These are phyloP conservation scores for Rhizophagus clarus DNA, from an alignment of 192 early-diverging fungal species.

Conservation along the genomic window DNA sequence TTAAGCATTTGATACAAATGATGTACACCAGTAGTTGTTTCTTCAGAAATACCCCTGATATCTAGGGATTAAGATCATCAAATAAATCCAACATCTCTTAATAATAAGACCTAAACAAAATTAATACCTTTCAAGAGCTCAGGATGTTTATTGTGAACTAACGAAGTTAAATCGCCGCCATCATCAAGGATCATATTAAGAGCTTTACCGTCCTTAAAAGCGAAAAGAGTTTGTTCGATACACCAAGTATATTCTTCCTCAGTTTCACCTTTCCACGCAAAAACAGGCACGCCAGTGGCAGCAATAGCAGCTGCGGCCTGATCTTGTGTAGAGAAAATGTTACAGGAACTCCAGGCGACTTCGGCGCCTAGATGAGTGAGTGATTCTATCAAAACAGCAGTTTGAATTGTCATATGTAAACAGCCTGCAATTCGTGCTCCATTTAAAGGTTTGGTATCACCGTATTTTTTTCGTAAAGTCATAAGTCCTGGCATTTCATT, in stretches of 20 bases:
- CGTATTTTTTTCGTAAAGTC: constrained; percentile 91
- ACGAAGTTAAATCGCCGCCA: constrained; percentile 95
- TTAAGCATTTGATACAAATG: constrained; percentile 99
- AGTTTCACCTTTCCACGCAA: constrained; percentile 99
- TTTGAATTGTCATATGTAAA: constrained; percentile 99
- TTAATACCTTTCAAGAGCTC: constrained; percentile 65
- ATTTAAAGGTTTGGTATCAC: constrained; percentile 82
- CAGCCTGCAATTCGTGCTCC: constrained; percentile 97
- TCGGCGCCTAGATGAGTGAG: constrained; percentile 93
- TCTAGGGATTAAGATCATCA: constrained; percentile 21
- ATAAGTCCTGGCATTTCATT: constrained; percentile 99
- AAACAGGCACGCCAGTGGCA: constrained; percentile 94
- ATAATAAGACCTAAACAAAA: neutral
- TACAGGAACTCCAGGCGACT: constrained; percentile 72
- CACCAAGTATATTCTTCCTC: constrained; percentile 99
- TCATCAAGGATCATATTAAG: constrained; percentile 99
- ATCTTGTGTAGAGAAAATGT: constrained; percentile 97
- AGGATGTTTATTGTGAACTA: constrained; percentile 97
- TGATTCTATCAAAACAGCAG: constrained; percentile 97
- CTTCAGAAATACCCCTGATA: constrained; percentile 96
- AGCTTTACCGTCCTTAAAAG: constrained; percentile 91
- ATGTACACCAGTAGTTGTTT: constrained; percentile 99
- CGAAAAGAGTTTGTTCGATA: constrained; percentile 91
- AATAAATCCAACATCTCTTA: neutral
- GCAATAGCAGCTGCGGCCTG: constrained; percentile 99